Evolutionary conservation across 1,139 yeast genomes (phyloP), one percentile per base, ranked within the genome.

Genomic region (Citeromyces siamensis): DNA sequence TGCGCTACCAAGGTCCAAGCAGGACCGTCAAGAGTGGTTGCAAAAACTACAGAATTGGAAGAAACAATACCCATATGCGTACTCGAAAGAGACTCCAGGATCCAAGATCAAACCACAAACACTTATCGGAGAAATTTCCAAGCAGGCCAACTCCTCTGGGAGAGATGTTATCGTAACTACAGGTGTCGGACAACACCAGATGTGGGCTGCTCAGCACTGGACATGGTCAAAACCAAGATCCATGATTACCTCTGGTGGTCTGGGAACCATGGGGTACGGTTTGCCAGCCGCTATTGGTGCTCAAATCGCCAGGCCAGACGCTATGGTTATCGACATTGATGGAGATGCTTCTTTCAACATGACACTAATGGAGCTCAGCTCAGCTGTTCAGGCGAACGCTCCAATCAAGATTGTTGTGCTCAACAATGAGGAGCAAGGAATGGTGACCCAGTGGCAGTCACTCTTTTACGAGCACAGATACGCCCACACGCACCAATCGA

Each of bases 401-500:
- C 96, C 95, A 44, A 78, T 90, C 46, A 90, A 90, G 67, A 71
- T 84, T 42, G 71, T 88, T 59, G 78, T 90, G 40, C 69, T 90
- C 55, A 90, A 90, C 61, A 90, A 90, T 59, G 97, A 88, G 65
- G 98, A 90, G 65, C 98, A 90, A 67, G 98, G 98, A 56, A 90
- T 90, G 98, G 98, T 90, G 41, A 90, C 97, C 16, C 98, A 90
- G 63, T 90, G 98, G 98, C 98, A 90, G 66, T 82, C 95, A 13
- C 68, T 90, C 45, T 90, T 90, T 67, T 90, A 90, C 62, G 95
- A 90, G 59, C 90, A 90, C 61, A 79, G 98, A 64, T 90, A 84
- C 59, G 71, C 96, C 8, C 97, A 90, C 62, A 88, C 98, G 16
- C 97, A 90, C 64, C 98, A 90, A 64, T 59, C 73, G 46, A 88